Evolutionary conservation across 768 basidiomycete species (phyloP).

Genomic region (Auricularia sp.): DNA sequence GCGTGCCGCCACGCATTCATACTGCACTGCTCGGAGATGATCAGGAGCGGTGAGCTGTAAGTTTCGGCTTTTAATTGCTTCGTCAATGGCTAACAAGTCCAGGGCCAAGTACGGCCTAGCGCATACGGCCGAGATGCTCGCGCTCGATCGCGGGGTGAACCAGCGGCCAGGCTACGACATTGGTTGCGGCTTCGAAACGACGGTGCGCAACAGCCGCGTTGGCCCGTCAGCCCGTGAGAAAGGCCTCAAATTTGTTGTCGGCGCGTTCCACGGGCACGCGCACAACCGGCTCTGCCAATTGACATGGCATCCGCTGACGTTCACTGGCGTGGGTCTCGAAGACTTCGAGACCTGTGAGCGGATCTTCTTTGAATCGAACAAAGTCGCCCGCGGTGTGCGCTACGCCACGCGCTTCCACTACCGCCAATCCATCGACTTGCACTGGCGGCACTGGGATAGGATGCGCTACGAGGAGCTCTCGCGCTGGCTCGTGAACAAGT

Average conservation of each 20-base stretch:
- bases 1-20: constrained; percentile 1
- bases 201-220: background rate
- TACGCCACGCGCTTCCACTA: constrained; percentile 20
- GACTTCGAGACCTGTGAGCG: constrained; percentile 22
- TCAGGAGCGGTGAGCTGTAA: constrained; percentile 3
- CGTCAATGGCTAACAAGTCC: background rate
- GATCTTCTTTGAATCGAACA: constrained; percentile 19
- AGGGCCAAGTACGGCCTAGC: background rate
- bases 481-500: constrained; percentile 8
- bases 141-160: background rate
- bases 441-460: constrained; percentile 15
- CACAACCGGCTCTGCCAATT: constrained; percentile 22
- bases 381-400: constrained; percentile 10
- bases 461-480: constrained; percentile 14
- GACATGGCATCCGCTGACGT: constrained; percentile 19
- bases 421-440: constrained; percentile 17
- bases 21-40: background rate
- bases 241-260: constrained; percentile 10
- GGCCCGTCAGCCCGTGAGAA: background rate
- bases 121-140: background rate
- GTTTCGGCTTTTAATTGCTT: background rate
- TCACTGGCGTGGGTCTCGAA: constrained; percentile 16
- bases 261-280: constrained; percentile 22
- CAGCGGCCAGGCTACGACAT: background rate
- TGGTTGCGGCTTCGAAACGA: background rate